Conservation (phyloP, 768 basidiomycete genomes). For the Mycena belliarum region DNA sequence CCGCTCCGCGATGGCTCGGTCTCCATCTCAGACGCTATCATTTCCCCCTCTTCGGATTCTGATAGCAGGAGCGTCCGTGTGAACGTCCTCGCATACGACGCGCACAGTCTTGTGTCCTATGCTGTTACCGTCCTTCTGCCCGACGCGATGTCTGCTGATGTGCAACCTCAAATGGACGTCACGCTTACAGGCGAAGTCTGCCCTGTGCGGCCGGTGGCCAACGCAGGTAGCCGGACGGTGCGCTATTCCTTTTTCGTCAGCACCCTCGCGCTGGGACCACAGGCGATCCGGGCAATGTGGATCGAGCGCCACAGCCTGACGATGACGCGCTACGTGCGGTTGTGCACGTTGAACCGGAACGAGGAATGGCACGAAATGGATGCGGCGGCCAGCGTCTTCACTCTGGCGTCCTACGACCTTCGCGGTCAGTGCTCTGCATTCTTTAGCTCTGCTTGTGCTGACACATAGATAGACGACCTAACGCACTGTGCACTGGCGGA, state of each 20-base stretch:
- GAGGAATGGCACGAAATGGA: conserved; percentile 15
- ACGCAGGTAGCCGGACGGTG: background rate
- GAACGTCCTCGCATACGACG: conserved; percentile 46
- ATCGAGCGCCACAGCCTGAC: conserved; percentile 39
- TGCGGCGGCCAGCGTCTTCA: conserved; percentile 10
- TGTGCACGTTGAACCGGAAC: conserved; percentile 9
- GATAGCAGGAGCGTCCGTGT: conserved; percentile 23
- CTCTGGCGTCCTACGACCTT: conserved; percentile 29
- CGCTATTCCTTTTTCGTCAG: conserved; percentile 50
- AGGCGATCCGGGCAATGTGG: conserved; percentile 57
- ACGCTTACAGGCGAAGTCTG: conserved; percentile 39
- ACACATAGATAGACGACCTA: conserved; percentile 25
- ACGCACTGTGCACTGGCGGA: conserved; percentile 34
- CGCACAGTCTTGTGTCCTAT: conserved; percentile 55
- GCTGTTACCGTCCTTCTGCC: conserved; percentile 27
- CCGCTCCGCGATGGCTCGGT: conserved; percentile 40
- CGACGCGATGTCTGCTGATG: background rate
- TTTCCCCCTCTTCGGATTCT: conserved; percentile 12
- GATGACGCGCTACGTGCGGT: conserved; percentile 10
- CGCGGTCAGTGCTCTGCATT: conserved; percentile 25
- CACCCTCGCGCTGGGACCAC: conserved; percentile 46
- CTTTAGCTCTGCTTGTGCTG: background rate
- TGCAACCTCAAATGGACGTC: conserved; percentile 40
- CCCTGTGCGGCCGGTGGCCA: conserved; percentile 7
- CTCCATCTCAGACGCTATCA: conserved; percentile 37